Percentiles rank a stretch among this genome's conserved stretches.
Evolutionary conservation across 768 basidiomycete genomes (phyloP).

Genomic region (Tylopilus sp.): DNA sequence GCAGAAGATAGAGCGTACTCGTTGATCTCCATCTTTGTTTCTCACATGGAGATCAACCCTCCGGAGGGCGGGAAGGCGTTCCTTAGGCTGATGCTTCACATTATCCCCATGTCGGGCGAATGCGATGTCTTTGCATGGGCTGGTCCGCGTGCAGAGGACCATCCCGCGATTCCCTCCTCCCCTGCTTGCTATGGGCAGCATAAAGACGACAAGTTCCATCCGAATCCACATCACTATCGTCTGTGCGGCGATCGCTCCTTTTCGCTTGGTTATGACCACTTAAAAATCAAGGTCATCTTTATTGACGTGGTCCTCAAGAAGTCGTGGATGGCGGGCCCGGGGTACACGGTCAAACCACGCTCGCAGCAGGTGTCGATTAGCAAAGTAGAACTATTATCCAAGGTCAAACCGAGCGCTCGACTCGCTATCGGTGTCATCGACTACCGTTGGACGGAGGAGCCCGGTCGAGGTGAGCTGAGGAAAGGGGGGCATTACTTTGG

Average conservation of each 20-base stretch:
- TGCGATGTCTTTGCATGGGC: conserved; percentile 8
- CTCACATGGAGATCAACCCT: background rate
- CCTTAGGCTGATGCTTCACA: conserved; percentile 4
- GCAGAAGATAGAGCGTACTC: background rate
- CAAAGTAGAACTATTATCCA: background rate
- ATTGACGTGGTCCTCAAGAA: background rate
- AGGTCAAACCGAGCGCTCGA: background rate
- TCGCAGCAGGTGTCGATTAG: background rate
- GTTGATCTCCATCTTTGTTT: conserved; percentile 5
- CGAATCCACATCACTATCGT: background rate
- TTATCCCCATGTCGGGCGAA: conserved; percentile 2
- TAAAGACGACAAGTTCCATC: background rate
- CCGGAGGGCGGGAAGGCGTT: background rate
- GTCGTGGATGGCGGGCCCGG: background rate
- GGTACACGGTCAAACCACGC: background rate
- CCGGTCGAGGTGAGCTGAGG: background rate
- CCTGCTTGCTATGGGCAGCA: conserved; percentile 4
- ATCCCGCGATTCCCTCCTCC: conserved; percentile 7
- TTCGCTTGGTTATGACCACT: conserved; percentile 2
- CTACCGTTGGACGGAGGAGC: conserved; percentile 1
- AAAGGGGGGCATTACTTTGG: background rate
- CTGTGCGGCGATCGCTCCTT: conserved; percentile 2
- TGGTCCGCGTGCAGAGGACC: background rate
- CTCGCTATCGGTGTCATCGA: conserved; percentile 2
- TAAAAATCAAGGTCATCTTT: conserved; percentile 4